These are phyloP conservation scores for Teunomyces panamensis DNA, from an alignment of 805 yeast species.

Conservation along the genomic window DNA sequence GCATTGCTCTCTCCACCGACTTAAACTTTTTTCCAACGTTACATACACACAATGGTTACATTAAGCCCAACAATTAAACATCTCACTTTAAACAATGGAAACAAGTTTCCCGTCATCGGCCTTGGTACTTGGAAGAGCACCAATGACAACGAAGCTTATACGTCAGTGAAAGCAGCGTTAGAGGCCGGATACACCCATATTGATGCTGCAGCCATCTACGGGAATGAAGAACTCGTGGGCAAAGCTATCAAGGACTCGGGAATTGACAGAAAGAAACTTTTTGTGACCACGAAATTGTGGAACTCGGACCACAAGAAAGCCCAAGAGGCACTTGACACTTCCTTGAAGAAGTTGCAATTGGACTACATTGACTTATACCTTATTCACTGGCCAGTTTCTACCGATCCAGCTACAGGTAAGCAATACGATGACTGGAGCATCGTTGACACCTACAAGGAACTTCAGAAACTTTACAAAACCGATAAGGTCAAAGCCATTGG, in stretches of 20 bases:
- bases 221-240: constrained; percentile 65
- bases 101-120: constrained; percentile 15
- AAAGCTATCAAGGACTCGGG: constrained; percentile 52
- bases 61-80: background rate
- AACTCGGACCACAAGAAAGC: constrained; percentile 51
- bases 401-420: constrained; percentile 27
- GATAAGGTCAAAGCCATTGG: constrained; percentile 30
- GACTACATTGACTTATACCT: constrained; percentile 76
- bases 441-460: constrained; percentile 31
- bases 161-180: constrained; percentile 42
- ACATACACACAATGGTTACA: background rate
- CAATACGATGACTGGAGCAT: constrained; percentile 25
- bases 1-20: background rate
- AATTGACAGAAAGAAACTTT: constrained; percentile 60
- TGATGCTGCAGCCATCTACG: constrained; percentile 69
- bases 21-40: background rate
- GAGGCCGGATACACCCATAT: constrained; percentile 70
- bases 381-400: constrained; percentile 77
- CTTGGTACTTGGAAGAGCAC: constrained; percentile 18
- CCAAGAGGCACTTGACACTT: constrained; percentile 49
- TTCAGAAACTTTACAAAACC: constrained; percentile 24
- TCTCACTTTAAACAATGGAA: constrained; percentile 8
- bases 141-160: constrained; percentile 10
- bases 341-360: constrained; percentile 59
- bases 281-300: constrained; percentile 70